Evolutionary conservation across 2,329 filamentous ascomycete species (phyloP).

Genomic region (Colletotrichum godetiae): DNA sequence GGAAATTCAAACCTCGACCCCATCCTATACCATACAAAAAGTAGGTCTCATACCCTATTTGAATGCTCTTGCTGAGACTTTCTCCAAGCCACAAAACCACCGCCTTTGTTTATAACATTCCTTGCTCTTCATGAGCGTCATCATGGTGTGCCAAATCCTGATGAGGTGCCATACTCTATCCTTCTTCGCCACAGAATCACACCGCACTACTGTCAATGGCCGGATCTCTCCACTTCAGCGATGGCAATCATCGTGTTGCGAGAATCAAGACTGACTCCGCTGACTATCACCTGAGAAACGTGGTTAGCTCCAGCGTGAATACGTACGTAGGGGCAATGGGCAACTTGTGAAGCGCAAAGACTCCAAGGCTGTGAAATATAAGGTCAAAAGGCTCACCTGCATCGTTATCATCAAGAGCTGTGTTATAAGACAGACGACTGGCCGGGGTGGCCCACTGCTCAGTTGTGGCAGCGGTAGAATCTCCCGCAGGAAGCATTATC

Average conservation of each 20-base stretch:
- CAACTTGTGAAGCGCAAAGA: not conserved
- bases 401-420: not conserved
- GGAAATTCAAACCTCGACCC: conserved; percentile 13
- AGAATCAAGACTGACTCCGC: not conserved
- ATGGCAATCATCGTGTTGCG: not conserved
- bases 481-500: not conserved
- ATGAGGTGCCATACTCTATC: not conserved
- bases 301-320: not conserved
- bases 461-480: conserved; percentile 23
- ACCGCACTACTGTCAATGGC: not conserved
- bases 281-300: not conserved
- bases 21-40: conserved; percentile 32
- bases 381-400: not conserved
- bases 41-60: conserved; percentile 2
- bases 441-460: conserved; percentile 31
- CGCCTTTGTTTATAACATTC: conserved; percentile 16
- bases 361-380: not conserved
- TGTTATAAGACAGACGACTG: conserved; percentile 26
- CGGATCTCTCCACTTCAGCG: not conserved
- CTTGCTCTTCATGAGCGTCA: not conserved
- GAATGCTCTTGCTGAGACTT: conserved; percentile 9
- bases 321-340: not conserved
- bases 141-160: conserved; percentile 7
- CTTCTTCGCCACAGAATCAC: not conserved
- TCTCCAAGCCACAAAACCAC: conserved; percentile 29